These are phyloP conservation scores for Fusarium subglutinans DNA, from an alignment of 2,329 filamentous ascomycete species.

Conservation along the genomic window DNA sequence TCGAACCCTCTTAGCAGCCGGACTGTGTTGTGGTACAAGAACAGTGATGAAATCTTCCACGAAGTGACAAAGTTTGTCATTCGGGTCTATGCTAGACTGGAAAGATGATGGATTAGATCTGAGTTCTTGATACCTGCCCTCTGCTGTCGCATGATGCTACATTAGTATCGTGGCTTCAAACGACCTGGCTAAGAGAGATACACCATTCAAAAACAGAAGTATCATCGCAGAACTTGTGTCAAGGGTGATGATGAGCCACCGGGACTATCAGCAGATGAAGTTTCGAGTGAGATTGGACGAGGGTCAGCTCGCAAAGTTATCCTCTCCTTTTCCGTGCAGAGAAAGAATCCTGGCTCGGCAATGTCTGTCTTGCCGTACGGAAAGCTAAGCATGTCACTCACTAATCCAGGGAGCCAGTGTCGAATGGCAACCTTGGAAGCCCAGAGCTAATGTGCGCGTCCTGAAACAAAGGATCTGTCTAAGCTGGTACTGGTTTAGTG, in stretches of 20 bases:
- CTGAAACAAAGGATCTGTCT: background rate
- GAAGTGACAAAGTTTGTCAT: background rate
- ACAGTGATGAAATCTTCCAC: background rate
- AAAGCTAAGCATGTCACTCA: background rate
- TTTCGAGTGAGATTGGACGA: background rate
- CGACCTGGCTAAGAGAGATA: accelerated
- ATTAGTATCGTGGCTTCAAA: background rate
- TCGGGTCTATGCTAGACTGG: background rate
- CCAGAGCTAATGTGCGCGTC: background rate
- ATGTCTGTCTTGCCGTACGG: background rate
- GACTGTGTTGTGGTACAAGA: background rate
- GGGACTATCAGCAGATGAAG: background rate
- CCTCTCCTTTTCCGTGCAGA: too few relatives aligned
- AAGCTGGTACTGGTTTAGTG: background rate
- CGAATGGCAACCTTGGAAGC: background rate
- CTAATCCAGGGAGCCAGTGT: background rate
- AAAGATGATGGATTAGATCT: background rate
- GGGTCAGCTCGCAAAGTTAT: background rate
- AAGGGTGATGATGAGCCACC: background rate
- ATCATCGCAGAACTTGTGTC: background rate
- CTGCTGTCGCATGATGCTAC: background rate
- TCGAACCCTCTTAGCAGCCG: background rate
- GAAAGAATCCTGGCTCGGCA: background rate
- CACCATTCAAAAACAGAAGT: background rate
- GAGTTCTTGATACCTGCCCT: background rate